Conservation (phyloP, 1,284 basidiomycete species). For the Prillingera fragicola region DNA sequence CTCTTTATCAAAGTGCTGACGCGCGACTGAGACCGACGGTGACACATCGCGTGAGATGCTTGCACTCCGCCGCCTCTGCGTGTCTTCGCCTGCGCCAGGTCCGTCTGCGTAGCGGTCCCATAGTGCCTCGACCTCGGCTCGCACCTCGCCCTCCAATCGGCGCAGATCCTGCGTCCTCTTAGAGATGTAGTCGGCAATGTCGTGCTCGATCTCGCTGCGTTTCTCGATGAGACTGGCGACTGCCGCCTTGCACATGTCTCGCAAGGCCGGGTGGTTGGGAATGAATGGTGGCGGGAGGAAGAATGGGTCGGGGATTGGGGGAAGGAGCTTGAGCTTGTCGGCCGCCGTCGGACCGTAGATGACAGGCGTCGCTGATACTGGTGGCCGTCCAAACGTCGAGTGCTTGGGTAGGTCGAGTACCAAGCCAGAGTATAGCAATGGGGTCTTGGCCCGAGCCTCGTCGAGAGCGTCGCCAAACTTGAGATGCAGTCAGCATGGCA, state of each 20-base stretch:
- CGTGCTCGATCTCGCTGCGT: slow-evolving; percentile 32
- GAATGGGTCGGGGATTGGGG: slow-evolving; percentile 43
- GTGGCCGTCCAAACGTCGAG: slow-evolving; percentile 18
- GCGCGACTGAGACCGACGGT: neutral
- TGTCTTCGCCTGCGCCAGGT: slow-evolving; percentile 21
- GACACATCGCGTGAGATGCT: slow-evolving; percentile 1
- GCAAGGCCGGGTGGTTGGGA: slow-evolving; percentile 46
- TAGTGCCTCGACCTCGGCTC: slow-evolving; percentile 42
- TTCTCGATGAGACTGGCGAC: slow-evolving; percentile 26
- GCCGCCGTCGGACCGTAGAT: neutral
- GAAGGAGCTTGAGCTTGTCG: slow-evolving; percentile 18
- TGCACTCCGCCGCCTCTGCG: neutral
- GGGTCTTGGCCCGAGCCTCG: slow-evolving; percentile 2
- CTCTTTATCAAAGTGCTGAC: neutral
- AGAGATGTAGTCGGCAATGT: slow-evolving; percentile 35
- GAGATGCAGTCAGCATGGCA: neutral
- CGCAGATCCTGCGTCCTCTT: slow-evolving; percentile 33
- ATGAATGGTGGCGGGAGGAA: slow-evolving; percentile 50
- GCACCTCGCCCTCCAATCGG: slow-evolving; percentile 35
- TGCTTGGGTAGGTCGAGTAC: slow-evolving; percentile 12
- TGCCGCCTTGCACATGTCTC: slow-evolving; percentile 36
- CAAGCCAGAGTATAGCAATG: slow-evolving; percentile 25
- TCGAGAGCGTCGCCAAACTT: slow-evolving; percentile 30
- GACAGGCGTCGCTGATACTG: slow-evolving; percentile 16
- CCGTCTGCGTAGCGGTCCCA: slow-evolving; percentile 39